These are phyloP conservation scores for Leptographium flavum DNA, from an alignment of 2,329 filamentous ascomycete genomes.

Conservation along the genomic window DNA sequence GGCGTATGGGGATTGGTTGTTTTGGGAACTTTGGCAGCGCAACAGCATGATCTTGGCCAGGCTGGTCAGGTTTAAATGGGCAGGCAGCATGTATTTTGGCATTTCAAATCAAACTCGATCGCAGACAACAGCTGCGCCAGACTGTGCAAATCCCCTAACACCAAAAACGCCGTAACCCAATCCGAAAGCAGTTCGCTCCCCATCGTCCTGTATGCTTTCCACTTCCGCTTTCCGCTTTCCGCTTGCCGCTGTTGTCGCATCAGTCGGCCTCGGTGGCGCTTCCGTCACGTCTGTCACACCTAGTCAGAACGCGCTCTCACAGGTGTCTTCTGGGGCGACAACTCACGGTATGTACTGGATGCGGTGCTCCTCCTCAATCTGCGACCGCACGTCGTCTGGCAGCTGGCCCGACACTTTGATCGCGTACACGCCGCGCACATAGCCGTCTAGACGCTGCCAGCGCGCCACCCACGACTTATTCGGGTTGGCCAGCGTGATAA, in stretches of 20 bases:
- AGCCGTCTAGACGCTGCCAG: slow-evolving; percentile 84
- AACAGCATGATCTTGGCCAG: not conserved
- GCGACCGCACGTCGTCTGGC: slow-evolving; percentile 48
- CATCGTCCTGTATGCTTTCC: not conserved
- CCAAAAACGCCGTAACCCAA: not conserved
- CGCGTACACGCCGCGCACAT: slow-evolving; percentile 81
- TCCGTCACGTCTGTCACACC: slow-evolving; percentile 33
- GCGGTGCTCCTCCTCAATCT: slow-evolving; percentile 48
- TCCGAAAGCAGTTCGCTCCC: not conserved
- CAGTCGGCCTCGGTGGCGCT: slow-evolving; percentile 35
- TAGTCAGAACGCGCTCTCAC: not conserved
- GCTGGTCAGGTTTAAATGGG: not conserved
- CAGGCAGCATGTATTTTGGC: not conserved
- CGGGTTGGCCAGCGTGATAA: slow-evolving; percentile 78
- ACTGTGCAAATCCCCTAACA: not conserved
- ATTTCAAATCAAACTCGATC: no score
- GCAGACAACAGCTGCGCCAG: no score
- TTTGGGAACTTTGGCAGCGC: not conserved
- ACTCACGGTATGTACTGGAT: slow-evolving; percentile 52
- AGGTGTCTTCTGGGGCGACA: no score
- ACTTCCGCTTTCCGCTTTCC: not conserved
- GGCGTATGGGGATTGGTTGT: slow-evolving; percentile 8
- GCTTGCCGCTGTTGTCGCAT: not conserved
- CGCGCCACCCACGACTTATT: slow-evolving; percentile 83
- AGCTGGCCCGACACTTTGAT: slow-evolving; percentile 82